Evolutionary conservation across 257 asterid genomes (phyloP).

Genomic region (Phtheirospermum japonicum): DNA sequence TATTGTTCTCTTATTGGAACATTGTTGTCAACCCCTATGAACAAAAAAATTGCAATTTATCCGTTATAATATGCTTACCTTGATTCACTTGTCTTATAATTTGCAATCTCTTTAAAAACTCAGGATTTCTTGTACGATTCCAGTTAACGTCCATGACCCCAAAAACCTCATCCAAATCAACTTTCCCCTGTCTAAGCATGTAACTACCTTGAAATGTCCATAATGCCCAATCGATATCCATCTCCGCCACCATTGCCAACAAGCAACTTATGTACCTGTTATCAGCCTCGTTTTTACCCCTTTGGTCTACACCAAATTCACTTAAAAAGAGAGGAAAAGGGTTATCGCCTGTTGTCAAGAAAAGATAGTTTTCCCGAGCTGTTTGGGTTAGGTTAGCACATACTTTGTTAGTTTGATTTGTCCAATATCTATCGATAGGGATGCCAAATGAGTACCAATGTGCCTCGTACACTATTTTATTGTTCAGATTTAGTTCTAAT

Average conservation of each 20-base stretch:
- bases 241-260: not conserved
- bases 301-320: not conserved
- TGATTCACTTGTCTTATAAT: not conserved
- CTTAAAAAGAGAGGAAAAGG: not conserved
- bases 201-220: not conserved
- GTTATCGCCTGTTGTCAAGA: slow-evolving; percentile 24
- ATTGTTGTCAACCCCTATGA: too few relatives aligned
- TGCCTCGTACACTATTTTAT: slow-evolving; percentile 60
- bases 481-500: slow-evolving; percentile 25
- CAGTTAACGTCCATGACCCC: not conserved
- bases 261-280: not conserved
- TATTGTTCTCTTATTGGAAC: too few relatives aligned
- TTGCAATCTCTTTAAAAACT: not conserved
- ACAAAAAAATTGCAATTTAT: too few relatives aligned
- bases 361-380: slow-evolving; percentile 33
- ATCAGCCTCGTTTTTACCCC: not conserved
- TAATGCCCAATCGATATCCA: not conserved
- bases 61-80: too few relatives aligned
- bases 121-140: not conserved
- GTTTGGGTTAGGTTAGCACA: slow-evolving; percentile 22
- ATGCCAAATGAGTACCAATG: slow-evolving; percentile 59
- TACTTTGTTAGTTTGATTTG: slow-evolving; percentile 28
- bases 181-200: not conserved
- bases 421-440: slow-evolving; percentile 27
- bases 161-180: not conserved